Evolutionary conservation across 2,329 filamentous ascomycete genomes (phyloP), one percentile per base, ranked within the genome.

Genomic region (Fusarium liriodendri): DNA sequence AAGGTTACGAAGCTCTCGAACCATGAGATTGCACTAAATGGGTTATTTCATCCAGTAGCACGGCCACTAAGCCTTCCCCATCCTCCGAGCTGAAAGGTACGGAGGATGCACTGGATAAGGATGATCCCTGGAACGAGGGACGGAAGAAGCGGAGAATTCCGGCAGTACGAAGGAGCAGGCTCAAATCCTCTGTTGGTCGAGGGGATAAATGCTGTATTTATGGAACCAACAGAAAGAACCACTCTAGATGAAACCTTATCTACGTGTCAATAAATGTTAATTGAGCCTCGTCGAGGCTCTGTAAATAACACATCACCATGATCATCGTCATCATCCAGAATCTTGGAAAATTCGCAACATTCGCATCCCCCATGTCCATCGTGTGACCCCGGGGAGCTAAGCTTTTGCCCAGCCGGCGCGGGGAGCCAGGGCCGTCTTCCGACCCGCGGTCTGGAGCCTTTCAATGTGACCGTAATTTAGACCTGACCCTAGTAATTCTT

Each of bases 321-420:
- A 47, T 47, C 22, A 47, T 54, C 18, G 4, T 20, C 37, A 40
- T 40, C 8, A 40, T 40, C 8, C 22, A 29, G 27, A 54, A 32
- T 11, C 50, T 52, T 27, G 20, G 32, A 11, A 52, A n/a, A 20
- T 3, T 33, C 27, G 11, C 18, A 29, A 32, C 5, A 32, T 32
- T 33, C 27, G 11, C 29, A 54, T 54, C 27, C 10, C 25, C 47
- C 27, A 54, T 54, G 18, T 27, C 29, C 42, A 66, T 75, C 67
- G 64, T 66, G 62, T 64, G 68, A 69, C 38, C 7, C 35, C 11
- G n/a, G 42, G 22, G 50, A 40, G 40, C 50, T 62, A 70, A 76
- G 73, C 61, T 67, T 67, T 74, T 40, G 70, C 67, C 73, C 45
- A 74, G 70, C 29, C 73, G 73, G 73, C 50, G n/a, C 42, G 50